Base-by-base conservation (phyloP, 192 early-diverging fungal species). In the Entomortierella parvispora region DNA sequence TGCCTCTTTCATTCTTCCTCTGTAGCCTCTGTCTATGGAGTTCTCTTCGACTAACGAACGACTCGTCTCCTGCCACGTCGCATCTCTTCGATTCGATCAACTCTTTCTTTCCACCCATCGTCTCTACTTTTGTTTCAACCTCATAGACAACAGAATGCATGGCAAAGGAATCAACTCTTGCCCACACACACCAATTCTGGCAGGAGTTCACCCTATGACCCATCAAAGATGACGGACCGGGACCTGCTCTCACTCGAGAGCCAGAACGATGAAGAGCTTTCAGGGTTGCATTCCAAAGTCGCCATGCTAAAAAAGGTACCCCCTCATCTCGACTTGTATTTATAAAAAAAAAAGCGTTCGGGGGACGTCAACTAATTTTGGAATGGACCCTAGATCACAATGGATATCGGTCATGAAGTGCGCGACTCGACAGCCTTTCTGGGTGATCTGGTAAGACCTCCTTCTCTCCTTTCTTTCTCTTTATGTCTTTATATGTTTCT, bases 281-380 rank as follows among this genome's bases (percentile, higher is more conserved):
- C 72, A 15, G 65, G 65, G 0, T 45, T 76, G 53, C 72, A 76
- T 50, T 76, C 72, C 8, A 76, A 76, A 26, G 72, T 76, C 11
- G 72, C 72, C n/a, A 76, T 67, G 65, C 64, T 76, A 12, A 76
- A 76, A 42, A 76, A 68, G 65, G 72, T 76, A 23, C 23, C 22
- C 23, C 20, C 14, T 25, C 2, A 7, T 11, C 5, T 1, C 20
- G 4, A 40, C n/a, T n/a, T 52, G 18, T 22, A 28, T 25, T 33
- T 26, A 2, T 6, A 40, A 37, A 20, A 58, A 58, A 14, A 22
- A 18, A 58, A 18, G 47, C 15, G 18, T 4, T 7, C 26, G 29
- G 15, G 23, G 22, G 18, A 17, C n/a, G 26, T 12, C 20, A 10
- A 14, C n/a, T n/a, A n/a, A n/a, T n/a, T n/a, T n/a, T n/a, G n/a